Percentiles rank a stretch among this genome's conserved stretches.
Evolutionary conservation across 2,329 filamentous ascomycete genomes (phyloP).

Genomic region (Cladosporium sp.): DNA sequence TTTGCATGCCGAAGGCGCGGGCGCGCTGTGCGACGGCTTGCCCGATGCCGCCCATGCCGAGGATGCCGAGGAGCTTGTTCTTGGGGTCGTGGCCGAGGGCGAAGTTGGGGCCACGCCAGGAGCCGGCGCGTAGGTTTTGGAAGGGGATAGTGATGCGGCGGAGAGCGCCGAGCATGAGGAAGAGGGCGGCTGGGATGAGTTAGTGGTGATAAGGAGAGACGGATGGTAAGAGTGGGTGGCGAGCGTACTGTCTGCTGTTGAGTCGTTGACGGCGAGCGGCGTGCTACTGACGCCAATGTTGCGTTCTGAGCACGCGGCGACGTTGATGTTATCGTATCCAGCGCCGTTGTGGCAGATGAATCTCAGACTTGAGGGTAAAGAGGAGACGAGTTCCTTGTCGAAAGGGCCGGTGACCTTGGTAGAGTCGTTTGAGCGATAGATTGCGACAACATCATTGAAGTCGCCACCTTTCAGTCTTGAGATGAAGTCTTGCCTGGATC

Average conservation of each 20-base stretch:
- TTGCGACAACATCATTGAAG: conserved; percentile 49
- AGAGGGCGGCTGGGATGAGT: conserved; percentile 35
- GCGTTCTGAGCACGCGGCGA: conserved; percentile 27
- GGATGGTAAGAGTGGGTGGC: background rate
- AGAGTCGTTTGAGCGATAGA: conserved; percentile 55
- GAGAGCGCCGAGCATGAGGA: conserved; percentile 48
- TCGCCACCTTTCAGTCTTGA: conserved; percentile 48
- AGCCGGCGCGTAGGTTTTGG: conserved; percentile 39
- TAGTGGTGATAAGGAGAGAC: background rate
- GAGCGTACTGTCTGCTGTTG: conserved; percentile 36
- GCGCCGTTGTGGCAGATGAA: conserved; percentile 42
- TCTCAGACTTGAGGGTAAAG: conserved; percentile 37
- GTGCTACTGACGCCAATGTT: conserved; percentile 42
- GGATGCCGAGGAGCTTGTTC: conserved; percentile 49
- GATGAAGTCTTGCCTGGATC: conserved; percentile 51
- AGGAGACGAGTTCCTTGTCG: conserved; percentile 38
- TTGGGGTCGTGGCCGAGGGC: conserved; percentile 48
- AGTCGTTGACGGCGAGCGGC: conserved; percentile 45
- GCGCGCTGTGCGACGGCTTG: conserved; percentile 44
- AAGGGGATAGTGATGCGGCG: conserved; percentile 44
- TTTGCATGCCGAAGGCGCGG: conserved; percentile 49
- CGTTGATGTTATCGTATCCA: conserved; percentile 33
- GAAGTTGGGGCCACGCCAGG: conserved; percentile 35
- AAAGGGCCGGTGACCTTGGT: conserved; percentile 43
- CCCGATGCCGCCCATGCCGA: conserved; percentile 57